A percentile compares a stretch with the other conserved stretches of the same genome.
phyloP scores from a whole-genome alignment of 2,329 filamentous ascomycete genomes.

The Pseudocercospora pini-densiflorae region DNA sequence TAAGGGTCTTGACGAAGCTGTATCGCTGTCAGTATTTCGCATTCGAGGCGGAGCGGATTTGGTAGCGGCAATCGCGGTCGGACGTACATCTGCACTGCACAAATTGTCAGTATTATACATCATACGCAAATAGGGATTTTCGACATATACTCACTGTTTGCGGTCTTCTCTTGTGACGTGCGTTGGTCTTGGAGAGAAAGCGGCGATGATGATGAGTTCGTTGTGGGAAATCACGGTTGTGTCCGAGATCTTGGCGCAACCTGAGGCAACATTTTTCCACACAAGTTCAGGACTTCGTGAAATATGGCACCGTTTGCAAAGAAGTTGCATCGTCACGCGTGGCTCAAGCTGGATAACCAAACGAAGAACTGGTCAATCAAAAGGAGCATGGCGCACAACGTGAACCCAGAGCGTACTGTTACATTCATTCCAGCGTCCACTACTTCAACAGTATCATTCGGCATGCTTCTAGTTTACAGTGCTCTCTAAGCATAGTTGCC shows the following conservation, averaged over 20 bases:
- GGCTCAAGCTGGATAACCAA: not conserved
- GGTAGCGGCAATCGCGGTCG: constrained; percentile 20
- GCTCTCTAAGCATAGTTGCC: not conserved
- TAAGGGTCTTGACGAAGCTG: constrained; percentile 99
- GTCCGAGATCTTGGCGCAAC: not conserved
- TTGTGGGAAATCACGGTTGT: not conserved
- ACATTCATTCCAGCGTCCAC: not conserved
- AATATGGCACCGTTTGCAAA: not conserved
- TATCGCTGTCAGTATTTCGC: constrained; percentile 36
- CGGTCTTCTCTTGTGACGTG: constrained; percentile 29
- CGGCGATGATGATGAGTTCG: constrained; percentile 4
- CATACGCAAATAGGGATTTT: not conserved
- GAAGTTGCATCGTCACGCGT: not conserved
- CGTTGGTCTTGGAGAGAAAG: constrained; percentile 20
- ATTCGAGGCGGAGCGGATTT: constrained; percentile 17
- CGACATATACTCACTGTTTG: constrained; percentile 32
- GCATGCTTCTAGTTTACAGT: not conserved
- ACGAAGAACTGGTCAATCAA: not conserved
- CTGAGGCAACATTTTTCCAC: not conserved
- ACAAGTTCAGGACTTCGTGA: not conserved
- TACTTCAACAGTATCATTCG: not conserved
- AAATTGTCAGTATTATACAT: constrained; percentile 31
- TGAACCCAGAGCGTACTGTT: not conserved
- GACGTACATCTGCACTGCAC: constrained; percentile 41
- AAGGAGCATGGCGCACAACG: not conserved